Evolutionary conservation across 108 stramenopile genomes (phyloP).

Genomic region (Cyclotella kingstonii): DNA sequence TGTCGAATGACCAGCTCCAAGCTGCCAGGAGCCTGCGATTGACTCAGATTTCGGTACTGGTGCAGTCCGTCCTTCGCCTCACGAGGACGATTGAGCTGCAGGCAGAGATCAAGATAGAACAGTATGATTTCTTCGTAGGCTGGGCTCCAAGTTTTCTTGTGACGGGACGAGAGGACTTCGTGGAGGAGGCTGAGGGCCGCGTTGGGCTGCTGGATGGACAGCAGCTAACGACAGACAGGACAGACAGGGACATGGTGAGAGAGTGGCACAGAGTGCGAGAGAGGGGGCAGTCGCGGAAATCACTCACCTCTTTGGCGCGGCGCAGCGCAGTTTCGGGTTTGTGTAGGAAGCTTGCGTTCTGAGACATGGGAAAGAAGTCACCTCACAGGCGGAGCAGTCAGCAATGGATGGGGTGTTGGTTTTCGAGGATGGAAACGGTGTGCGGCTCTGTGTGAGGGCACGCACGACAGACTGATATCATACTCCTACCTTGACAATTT

Average conservation of each 20-base stretch:
- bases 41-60: constrained; percentile 94
- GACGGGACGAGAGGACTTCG: constrained; percentile 74
- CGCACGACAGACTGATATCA: too few species aligned
- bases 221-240: constrained; percentile 19
- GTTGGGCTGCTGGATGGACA: constrained; percentile 64
- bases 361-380: constrained; percentile 4
- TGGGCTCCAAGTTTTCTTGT: constrained; percentile 90
- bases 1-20: constrained; percentile 93
- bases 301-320: constrained; percentile 15
- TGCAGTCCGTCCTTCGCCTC: constrained; percentile 98
- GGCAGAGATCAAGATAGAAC: constrained; percentile 89
- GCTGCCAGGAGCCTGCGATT: constrained; percentile 90
- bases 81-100: constrained; percentile 77
- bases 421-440: background rate
- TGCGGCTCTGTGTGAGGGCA: too few species aligned
- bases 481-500: too few species aligned
- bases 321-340: constrained; percentile 21
- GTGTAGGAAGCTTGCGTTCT: constrained; percentile 7
- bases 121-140: constrained; percentile 95
- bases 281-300: background rate
- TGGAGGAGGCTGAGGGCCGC: constrained; percentile 72
- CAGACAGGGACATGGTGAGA: background rate
- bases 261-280: background rate
- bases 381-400: too few species aligned
- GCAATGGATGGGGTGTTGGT: background rate